Conservation (phyloP, 2,329 filamentous ascomycete genomes). For the Pseudopyricularia cyperi region DNA sequence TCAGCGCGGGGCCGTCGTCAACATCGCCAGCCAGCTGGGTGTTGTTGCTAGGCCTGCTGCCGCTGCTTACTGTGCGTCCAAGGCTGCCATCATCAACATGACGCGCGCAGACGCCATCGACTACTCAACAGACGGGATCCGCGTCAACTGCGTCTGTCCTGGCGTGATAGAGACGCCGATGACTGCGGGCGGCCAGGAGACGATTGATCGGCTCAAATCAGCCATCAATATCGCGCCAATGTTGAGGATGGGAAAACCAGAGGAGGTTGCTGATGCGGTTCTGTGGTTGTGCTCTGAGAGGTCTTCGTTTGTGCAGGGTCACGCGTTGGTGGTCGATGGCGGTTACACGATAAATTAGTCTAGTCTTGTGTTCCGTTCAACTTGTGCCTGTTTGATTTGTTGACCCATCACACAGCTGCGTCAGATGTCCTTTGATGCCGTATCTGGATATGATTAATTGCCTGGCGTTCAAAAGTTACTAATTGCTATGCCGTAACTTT, state of each 20-base stretch:
- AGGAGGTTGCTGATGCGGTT: constrained; percentile 32
- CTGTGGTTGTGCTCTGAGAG: constrained; percentile 29
- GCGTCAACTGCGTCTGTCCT: constrained; percentile 31
- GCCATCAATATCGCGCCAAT: constrained; percentile 26
- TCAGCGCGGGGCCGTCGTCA: constrained; percentile 28
- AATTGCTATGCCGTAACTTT: background rate
- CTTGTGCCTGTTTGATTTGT: too few species aligned
- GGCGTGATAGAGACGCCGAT: constrained; percentile 24
- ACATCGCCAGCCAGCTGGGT: constrained; percentile 28
- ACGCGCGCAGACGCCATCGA: constrained; percentile 33
- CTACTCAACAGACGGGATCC: constrained; percentile 28
- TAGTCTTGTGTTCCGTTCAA: too few species aligned
- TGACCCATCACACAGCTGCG: too few species aligned
- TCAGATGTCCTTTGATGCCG: too few species aligned
- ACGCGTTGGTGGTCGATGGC: constrained; percentile 15
- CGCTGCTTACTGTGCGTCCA: constrained; percentile 30
- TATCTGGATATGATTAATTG: too few species aligned
- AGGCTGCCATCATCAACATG: constrained; percentile 29
- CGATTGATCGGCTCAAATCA: background rate
- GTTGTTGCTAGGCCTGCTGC: constrained; percentile 26
- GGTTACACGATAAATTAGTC: background rate
- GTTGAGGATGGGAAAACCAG: constrained; percentile 25
- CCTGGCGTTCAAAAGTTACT: too few species aligned
- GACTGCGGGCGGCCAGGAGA: constrained; percentile 6
- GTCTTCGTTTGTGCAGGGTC: constrained; percentile 30